These are phyloP conservation scores for Erodium moschatum DNA, from an alignment of 441 rosid species.

Conservation along the genomic window DNA sequence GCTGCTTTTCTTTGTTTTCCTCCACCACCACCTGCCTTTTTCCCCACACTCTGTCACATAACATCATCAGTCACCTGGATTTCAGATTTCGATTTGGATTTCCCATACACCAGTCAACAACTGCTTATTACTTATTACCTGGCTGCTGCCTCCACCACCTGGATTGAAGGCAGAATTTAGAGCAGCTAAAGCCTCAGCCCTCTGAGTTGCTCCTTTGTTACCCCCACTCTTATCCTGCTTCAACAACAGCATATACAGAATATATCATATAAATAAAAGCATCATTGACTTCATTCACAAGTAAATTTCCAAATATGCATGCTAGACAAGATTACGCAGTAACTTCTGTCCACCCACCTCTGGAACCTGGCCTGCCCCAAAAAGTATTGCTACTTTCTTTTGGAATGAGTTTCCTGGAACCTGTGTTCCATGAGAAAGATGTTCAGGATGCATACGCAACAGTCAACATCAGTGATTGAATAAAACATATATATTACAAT, in stretches of 20 bases:
- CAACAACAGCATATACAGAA: neutral
- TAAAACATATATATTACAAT: neutral
- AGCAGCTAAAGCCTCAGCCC: conserved; percentile 98
- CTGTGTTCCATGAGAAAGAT: conserved; percentile 31
- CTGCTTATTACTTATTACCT: neutral
- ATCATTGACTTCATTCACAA: neutral
- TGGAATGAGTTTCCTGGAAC: conserved; percentile 93
- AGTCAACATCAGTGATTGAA: neutral
- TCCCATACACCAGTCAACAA: too few relatives aligned
- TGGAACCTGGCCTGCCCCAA: conserved; percentile 56
- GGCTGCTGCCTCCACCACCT: neutral
- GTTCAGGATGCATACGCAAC: neutral
- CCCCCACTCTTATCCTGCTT: conserved; percentile 66
- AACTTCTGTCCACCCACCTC: conserved; percentile 64
- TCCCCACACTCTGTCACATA: neutral
- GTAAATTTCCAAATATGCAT: neutral
- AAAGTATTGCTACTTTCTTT: conserved; percentile 72
- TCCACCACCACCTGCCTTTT: conserved; percentile 43
- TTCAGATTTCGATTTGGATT: too few relatives aligned
- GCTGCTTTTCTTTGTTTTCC: conserved; percentile 80
- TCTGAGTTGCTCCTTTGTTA: conserved; percentile 63
- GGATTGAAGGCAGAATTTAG: conserved; percentile 75
- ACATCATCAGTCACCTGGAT: conserved; percentile 32
- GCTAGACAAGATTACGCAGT: conserved; percentile 16
- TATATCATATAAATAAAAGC: neutral